These are phyloP conservation scores for Plasmodium relictum DNA, from an alignment of 169 alveolate genomes.

Conservation along the genomic window DNA sequence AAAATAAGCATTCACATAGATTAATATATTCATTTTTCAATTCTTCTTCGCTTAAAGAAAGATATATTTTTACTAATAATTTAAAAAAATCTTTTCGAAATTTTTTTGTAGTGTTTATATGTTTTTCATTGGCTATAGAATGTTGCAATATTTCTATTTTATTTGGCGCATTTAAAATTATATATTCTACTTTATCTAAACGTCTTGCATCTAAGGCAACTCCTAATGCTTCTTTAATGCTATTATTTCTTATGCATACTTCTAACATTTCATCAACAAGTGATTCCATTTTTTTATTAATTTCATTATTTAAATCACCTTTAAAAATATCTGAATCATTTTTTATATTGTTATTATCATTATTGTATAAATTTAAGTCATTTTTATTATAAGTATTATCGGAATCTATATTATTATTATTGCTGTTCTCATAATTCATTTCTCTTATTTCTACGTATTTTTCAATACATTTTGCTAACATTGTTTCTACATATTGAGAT, in stretches of 20 bases:
- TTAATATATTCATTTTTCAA: slow-evolving; percentile 83
- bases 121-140: slow-evolving; percentile 55
- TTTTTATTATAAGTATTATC: slow-evolving; percentile 30
- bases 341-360: neutral
- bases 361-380: slow-evolving; percentile 21
- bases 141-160: slow-evolving; percentile 66
- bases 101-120: slow-evolving; percentile 57
- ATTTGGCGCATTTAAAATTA: slow-evolving; percentile 82
- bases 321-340: slow-evolving; percentile 37
- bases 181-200: slow-evolving; percentile 90
- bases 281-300: slow-evolving; percentile 87
- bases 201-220: slow-evolving; percentile 96
- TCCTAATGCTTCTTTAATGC: slow-evolving; percentile 95
- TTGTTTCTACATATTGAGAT: slow-evolving; percentile 86
- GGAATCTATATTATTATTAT: neutral
- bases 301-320: slow-evolving; percentile 77
- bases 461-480: slow-evolving; percentile 75
- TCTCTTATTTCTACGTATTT: slow-evolving; percentile 75
- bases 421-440: slow-evolving; percentile 20
- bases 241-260: slow-evolving; percentile 89
- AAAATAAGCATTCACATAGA: slow-evolving; percentile 90
- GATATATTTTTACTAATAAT: slow-evolving; percentile 40
- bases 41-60: slow-evolving; percentile 65
- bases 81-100: slow-evolving; percentile 61
- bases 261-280: slow-evolving; percentile 92